Base-by-base conservation (phyloP, 2,329 filamentous ascomycete species). In the Fonsecaea multimorphosa region DNA sequence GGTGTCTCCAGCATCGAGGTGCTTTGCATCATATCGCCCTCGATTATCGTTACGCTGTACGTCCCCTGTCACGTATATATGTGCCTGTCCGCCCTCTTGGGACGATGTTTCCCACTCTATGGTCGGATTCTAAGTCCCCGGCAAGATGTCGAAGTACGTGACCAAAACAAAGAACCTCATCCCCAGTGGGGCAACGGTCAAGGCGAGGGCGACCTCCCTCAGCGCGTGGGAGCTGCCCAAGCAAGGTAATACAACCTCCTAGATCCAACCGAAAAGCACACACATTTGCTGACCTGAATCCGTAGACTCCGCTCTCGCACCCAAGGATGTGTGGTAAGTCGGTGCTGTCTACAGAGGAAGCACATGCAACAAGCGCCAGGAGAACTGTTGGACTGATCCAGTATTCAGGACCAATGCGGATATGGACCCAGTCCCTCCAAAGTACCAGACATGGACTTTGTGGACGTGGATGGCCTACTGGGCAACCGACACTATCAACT, bases 331-430 rank as follows among this genome's bases (percentile, higher is more conserved):
- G 31, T 82, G 80, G 79, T 76, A 72, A n/a, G 76, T 76, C 62
- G 66, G 11, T 9, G 22, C n/a, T 8, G n/a, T 31, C 14, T 19
- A n/a, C n/a, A 34, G 27, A 57, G 3, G 16, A 34, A 16, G 38
- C 6, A 8, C 24, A 12, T 27, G 34, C 24, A n/a, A n/a, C 7
- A 2, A n/a, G 27, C 27, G 32, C 27, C n/a, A 36, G 29, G 12
- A n/a, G 32, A 36, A 29, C 2, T 2, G 22, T 16, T 16, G 38
- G 36, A 31, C 55, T 68, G 73, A 40, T 83, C 80, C 2, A 81
- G 8, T 76, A 68, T 83, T 78, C 5, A 83, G 78, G 77, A 83
- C 80, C 11, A 83, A 83, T 63, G 78, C 77, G 69, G 83, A 84
- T 72, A 75, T 84, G 5, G 83, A 84, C 61, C 83, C 82, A 9